Percentiles rank a stretch among this genome's conserved stretches.
Evolutionary conservation across 768 basidiomycete species (phyloP).

Genomic region (Mycena vulgaris): DNA sequence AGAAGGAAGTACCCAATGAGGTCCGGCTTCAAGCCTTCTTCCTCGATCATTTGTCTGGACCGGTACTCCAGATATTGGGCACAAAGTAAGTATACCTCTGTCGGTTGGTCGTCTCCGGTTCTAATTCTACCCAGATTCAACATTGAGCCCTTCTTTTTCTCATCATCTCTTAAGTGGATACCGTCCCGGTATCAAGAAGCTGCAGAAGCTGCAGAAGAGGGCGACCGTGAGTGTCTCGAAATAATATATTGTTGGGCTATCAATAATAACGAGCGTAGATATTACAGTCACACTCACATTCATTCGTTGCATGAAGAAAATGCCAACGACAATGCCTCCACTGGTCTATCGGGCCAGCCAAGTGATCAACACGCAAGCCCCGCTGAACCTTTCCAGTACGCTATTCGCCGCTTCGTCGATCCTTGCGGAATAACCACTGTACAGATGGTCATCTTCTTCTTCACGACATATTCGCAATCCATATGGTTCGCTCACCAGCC

Average conservation of each 20-base stretch:
- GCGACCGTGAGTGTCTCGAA: slow-evolving; percentile 56
- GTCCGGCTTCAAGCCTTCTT: slow-evolving; percentile 66
- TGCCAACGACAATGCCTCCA: slow-evolving; percentile 40
- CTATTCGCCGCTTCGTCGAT: neutral
- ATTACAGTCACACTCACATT: slow-evolving; percentile 71
- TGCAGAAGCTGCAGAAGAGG: slow-evolving; percentile 51
- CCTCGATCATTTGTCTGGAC: slow-evolving; percentile 63
- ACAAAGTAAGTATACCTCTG: too few relatives aligned
- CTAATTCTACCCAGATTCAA: slow-evolving; percentile 52
- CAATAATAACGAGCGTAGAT: slow-evolving; percentile 51
- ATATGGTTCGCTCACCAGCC: slow-evolving; percentile 63
- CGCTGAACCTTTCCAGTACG: slow-evolving; percentile 59
- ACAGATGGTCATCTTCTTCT: slow-evolving; percentile 52
- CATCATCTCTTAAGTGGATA: slow-evolving; percentile 73
- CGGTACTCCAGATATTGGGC: slow-evolving; percentile 67
- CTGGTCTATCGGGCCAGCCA: slow-evolving; percentile 44
- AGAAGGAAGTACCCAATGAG: slow-evolving; percentile 44
- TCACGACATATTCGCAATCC: slow-evolving; percentile 67
- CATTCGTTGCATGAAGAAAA: slow-evolving; percentile 57
- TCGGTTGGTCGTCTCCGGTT: too few relatives aligned
- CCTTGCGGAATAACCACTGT: neutral
- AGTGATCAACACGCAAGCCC: slow-evolving; percentile 68
- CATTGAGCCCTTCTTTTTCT: slow-evolving; percentile 77
- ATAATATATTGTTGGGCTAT: neutral
- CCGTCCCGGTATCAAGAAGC: slow-evolving; percentile 72